These are phyloP conservation scores for Aurantiochytrium sp. DNA, from an alignment of 108 stramenopile species.

Conservation along the genomic window DNA sequence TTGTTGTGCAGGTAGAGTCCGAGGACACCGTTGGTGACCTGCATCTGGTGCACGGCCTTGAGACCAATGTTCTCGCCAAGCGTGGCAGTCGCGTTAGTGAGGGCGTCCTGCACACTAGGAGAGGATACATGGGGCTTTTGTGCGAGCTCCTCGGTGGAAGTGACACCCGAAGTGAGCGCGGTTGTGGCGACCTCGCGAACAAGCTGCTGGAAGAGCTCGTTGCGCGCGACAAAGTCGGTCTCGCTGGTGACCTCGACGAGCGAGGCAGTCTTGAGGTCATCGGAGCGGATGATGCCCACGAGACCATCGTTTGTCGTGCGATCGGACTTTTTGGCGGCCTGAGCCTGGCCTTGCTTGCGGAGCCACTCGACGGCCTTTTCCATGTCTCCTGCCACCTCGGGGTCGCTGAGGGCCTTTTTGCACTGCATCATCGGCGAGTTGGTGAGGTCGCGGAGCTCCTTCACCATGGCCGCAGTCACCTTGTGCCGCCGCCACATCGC, in stretches of 20 bases:
- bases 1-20: conserved; percentile 28
- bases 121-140: neutral
- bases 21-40: neutral
- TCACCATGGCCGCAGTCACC: conserved; percentile 32
- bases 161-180: conserved; percentile 16
- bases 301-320: neutral
- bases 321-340: conserved; percentile 10
- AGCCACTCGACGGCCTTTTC: conserved; percentile 51
- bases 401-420: conserved; percentile 49
- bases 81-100: neutral
- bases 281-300: conserved; percentile 8
- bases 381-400: conserved; percentile 44
- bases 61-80: conserved; percentile 24
- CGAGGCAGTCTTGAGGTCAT: conserved; percentile 16
- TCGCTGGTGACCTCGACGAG: conserved; percentile 32
- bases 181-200: conserved; percentile 26
- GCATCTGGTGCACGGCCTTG: neutral
- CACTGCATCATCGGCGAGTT: conserved; percentile 55
- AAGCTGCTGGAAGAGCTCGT: conserved; percentile 47
- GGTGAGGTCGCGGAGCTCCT: conserved; percentile 45
- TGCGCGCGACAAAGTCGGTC: conserved; percentile 55
- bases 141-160: neutral
- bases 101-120: neutral
- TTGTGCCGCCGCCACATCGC: neutral
- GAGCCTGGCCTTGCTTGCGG: conserved; percentile 37